Percentiles rank a stretch among this genome's conserved stretches.
Evolutionary conservation across 805 yeast species (phyloP).

Genomic region (Teunomyces panamensis): DNA sequence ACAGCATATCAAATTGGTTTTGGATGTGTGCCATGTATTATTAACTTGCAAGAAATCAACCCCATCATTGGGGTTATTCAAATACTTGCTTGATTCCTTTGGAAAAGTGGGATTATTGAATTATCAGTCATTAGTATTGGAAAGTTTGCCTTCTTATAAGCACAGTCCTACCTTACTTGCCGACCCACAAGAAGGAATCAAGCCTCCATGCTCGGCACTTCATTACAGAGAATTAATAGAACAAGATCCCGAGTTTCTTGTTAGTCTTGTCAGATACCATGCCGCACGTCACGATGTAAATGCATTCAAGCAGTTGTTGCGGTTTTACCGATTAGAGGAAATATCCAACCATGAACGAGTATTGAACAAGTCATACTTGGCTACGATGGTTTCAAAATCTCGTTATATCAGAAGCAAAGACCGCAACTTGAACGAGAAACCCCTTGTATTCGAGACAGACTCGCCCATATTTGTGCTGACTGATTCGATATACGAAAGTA

Average conservation of each 20-base stretch:
- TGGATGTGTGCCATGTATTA: conserved; percentile 1
- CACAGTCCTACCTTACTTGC: conserved; percentile 21
- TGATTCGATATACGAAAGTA: conserved; percentile 23
- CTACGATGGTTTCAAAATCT: conserved; percentile 26
- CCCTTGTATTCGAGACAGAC: conserved; percentile 8
- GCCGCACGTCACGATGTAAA: conserved; percentile 15
- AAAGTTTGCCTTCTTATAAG: conserved; percentile 21
- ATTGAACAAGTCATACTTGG: conserved; percentile 15
- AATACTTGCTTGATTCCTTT: conserved; percentile 23
- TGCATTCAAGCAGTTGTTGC: conserved; percentile 23
- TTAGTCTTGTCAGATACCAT: conserved; percentile 25
- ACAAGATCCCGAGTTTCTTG: conserved; percentile 28
- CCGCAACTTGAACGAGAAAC: conserved; percentile 7
- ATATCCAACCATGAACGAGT: conserved; percentile 19
- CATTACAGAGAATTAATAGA: conserved; percentile 26
- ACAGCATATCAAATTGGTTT: conserved; percentile 5
- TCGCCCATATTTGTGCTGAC: conserved; percentile 16
- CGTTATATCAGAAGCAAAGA: conserved; percentile 11
- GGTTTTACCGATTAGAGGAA: conserved; percentile 25
- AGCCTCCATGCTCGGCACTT: conserved; percentile 13
- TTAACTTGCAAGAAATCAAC: conserved; percentile 11
- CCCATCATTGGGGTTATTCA: conserved; percentile 24
- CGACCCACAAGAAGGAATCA: conserved; percentile 6
- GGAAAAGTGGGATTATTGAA: conserved; percentile 18
- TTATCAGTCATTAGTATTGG: conserved; percentile 28